Conservation (phyloP, 2,329 filamentous ascomycete genomes). For the Fusarium caatingaense region DNA sequence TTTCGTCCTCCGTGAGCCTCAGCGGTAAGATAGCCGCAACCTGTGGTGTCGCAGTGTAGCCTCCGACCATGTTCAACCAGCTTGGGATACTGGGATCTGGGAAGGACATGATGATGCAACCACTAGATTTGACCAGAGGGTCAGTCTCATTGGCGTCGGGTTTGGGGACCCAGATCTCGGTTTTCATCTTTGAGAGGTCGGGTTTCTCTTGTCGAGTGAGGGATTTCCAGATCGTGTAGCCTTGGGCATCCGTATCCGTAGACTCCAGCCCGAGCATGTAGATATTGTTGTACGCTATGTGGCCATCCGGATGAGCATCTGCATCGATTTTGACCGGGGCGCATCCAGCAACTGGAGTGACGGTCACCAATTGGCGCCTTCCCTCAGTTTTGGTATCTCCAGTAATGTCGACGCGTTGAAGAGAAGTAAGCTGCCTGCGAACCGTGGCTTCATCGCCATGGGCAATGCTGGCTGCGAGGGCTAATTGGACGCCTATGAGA, state of each 20-base stretch:
- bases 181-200: neutral
- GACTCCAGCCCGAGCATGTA: constrained; percentile 3
- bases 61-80: neutral
- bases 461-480: neutral
- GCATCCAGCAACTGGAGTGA: neutral
- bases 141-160: neutral
- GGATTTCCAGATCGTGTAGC: neutral
- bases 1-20: neutral
- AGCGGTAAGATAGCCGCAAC: constrained; percentile 15
- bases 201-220: neutral
- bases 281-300: fast-evolving
- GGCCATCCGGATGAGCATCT: fast-evolving
- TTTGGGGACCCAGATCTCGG: constrained; percentile 9
- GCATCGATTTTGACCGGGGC: neutral
- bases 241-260: neutral
- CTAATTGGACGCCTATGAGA: constrained; percentile 15
- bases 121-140: neutral
- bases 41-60: neutral
- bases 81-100: neutral
- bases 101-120: constrained; percentile 11
- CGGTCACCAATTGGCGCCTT: no score
- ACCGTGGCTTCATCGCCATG: constrained; percentile 19
- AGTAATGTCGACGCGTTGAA: fast-evolving
- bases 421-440: neutral
- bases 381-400: fast-evolving